Base-by-base conservation (phyloP, 108 stramenopile species). In the Nitzschia sp. region DNA sequence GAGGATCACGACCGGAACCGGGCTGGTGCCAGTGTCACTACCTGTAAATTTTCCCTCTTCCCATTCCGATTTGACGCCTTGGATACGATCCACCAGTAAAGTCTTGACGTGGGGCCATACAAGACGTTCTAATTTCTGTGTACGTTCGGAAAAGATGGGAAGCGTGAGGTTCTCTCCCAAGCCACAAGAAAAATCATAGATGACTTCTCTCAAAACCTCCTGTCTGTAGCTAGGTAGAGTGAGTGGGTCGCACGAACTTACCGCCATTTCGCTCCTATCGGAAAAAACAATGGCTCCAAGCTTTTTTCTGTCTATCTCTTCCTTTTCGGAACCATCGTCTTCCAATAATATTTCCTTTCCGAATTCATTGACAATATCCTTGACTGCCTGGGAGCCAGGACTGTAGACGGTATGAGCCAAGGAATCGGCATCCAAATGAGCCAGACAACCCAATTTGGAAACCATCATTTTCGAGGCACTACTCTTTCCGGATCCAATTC, bases 91-190 rank as follows among this genome's bases (percentile, higher is more conserved):
- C 55, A 56, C 47, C 48, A 93, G 67, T 68, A 72, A 53, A 1
- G 44, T 44, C 53, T 81, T 74, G n/a, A 89, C 84, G 56, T 89
- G 85, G 4, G 92, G 92, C 92, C 92, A 93, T 1, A 93, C 92
- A 29, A 88, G 85, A 6, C 44, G 52, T 75, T 93, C 92, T 55
- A 93, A 68, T 68, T 73, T 79, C 71, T 80, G 41, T n/a, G n/a
- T n/a, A n/a, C n/a, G n/a, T n/a, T n/a, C n/a, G n/a, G n/a, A n/a
- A n/a, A n/a, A n/a, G n/a, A n/a, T n/a, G n/a, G n/a, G n/a, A n/a
- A n/a, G n/a, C n/a, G n/a, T n/a, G n/a, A n/a, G n/a, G n/a, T n/a
- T n/a, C n/a, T n/a, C n/a, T n/a, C n/a, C n/a, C n/a, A n/a, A n/a
- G n/a, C n/a, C n/a, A n/a, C n/a, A n/a, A n/a, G n/a, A n/a, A n/a